phyloP scores from a whole-genome alignment of 306 rosid genomes.

The Sechiopsis laciniata region DNA sequence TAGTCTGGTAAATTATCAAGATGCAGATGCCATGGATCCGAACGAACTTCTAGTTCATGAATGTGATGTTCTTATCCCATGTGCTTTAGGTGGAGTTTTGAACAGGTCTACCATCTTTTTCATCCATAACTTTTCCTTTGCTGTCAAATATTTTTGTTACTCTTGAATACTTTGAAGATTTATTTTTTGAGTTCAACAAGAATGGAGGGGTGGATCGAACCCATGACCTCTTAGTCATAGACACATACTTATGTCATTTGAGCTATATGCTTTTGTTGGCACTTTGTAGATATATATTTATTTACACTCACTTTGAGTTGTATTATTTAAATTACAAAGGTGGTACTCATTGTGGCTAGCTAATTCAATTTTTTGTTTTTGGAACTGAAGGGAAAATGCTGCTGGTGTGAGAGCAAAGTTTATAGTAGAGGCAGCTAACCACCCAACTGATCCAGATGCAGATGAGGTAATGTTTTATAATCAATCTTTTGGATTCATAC shows the following conservation, averaged over 20 bases:
- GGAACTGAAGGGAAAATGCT: conserved; percentile 45
- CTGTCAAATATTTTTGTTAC: not conserved
- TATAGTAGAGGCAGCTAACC: conserved; percentile 56
- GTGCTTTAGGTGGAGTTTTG: conserved; percentile 59
- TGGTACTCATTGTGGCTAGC: not conserved
- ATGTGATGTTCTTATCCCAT: conserved; percentile 54
- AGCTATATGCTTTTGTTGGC: no score
- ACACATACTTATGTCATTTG: no score
- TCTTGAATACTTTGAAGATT: no score
- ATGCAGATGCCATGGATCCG: conserved; percentile 42
- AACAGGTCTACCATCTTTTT: conserved; percentile 36
- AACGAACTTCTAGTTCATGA: conserved; percentile 41
- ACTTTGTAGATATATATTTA: no score
- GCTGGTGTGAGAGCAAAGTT: conserved; percentile 47
- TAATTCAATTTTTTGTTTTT: not conserved
- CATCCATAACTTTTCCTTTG: not conserved
- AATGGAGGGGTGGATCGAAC: no score
- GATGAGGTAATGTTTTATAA: conserved; percentile 35
- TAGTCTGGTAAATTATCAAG: conserved; percentile 35
- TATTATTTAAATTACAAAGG: no score
- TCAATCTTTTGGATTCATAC: not conserved
- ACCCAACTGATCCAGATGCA: conserved; percentile 58
- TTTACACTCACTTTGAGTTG: no score
- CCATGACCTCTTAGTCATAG: no score
- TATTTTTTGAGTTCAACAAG: no score